Evolutionary conservation across 805 yeast species (phyloP).

Genomic region (Starmerella gropengiesseri): DNA sequence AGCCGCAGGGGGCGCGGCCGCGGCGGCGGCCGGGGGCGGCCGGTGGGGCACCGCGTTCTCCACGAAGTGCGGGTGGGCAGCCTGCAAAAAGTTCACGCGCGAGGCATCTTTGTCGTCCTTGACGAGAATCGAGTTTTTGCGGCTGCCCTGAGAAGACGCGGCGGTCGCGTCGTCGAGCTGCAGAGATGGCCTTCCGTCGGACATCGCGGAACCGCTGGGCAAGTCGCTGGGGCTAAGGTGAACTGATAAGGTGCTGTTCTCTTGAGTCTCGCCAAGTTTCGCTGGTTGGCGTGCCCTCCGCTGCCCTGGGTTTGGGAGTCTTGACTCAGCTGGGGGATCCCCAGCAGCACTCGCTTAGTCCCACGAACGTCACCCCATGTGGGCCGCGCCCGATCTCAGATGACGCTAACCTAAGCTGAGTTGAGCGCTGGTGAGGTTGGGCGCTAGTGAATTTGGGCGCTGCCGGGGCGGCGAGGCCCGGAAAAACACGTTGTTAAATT

Average conservation of each 20-base stretch:
- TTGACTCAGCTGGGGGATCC: slow-evolving; percentile 6
- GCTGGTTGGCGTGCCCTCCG: not conserved
- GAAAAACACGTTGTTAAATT: too few relatives aligned
- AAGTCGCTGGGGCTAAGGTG: too few relatives aligned
- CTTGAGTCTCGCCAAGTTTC: slow-evolving; percentile 1
- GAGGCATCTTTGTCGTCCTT: slow-evolving; percentile 17
- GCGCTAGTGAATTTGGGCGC: too few relatives aligned
- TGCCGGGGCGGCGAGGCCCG: too few relatives aligned
- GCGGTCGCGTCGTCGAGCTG: slow-evolving; percentile 1
- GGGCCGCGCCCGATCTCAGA: too few relatives aligned
- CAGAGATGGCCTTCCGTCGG: slow-evolving; percentile 1
- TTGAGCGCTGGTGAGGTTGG: too few relatives aligned
- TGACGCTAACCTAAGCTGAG: too few relatives aligned
- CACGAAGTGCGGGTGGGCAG: slow-evolving; percentile 25
- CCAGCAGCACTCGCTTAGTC: too few relatives aligned
- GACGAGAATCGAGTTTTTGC: slow-evolving; percentile 24
- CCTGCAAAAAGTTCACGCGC: slow-evolving; percentile 6
- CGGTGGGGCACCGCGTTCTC: slow-evolving; percentile 20
- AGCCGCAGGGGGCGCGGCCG: slow-evolving; percentile 1
- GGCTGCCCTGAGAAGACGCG: slow-evolving; percentile 1
- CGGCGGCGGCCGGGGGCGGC: slow-evolving; percentile 5
- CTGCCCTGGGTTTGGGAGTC: slow-evolving; percentile 2
- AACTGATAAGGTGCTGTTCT: too few relatives aligned
- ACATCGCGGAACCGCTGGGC: slow-evolving; percentile 1
- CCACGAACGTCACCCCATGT: too few relatives aligned